Conservation (phyloP, 345 rosid species). For the Eutrema yunnanense region DNA sequence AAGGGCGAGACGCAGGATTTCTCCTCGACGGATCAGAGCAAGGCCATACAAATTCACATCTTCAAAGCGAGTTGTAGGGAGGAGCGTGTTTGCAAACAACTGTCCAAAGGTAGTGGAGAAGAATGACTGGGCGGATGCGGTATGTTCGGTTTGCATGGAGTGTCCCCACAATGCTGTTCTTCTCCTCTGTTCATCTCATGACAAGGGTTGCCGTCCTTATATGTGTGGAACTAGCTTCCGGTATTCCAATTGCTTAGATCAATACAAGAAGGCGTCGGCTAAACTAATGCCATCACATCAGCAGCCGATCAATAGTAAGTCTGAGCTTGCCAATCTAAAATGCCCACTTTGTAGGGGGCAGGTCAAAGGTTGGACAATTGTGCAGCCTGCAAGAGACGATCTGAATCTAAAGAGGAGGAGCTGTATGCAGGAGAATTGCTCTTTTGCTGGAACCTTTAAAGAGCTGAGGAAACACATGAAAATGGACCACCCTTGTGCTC, state of each 20-base stretch:
- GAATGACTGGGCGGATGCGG: background rate
- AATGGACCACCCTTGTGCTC: slow-evolving; percentile 7
- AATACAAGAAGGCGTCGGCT: slow-evolving; percentile 7
- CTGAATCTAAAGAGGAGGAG: slow-evolving; percentile 19
- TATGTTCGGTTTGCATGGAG: slow-evolving; percentile 9
- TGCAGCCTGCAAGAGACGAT: slow-evolving; percentile 12
- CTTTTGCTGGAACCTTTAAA: slow-evolving; percentile 4
- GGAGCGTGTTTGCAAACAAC: background rate
- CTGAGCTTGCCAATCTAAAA: slow-evolving; percentile 4
- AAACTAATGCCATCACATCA: background rate
- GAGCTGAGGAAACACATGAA: slow-evolving; percentile 18
- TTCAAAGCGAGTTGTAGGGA: background rate
- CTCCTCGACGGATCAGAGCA: slow-evolving; percentile 12
- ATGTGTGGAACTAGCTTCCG: slow-evolving; percentile 18
- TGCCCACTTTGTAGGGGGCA: slow-evolving; percentile 19
- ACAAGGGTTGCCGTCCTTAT: slow-evolving; percentile 16
- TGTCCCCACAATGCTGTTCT: slow-evolving; percentile 17
- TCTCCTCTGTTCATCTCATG: slow-evolving; percentile 18
- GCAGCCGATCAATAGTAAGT: background rate
- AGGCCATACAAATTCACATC: slow-evolving; percentile 7
- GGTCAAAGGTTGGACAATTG: slow-evolving; percentile 15
- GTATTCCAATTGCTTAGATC: slow-evolving; percentile 15
- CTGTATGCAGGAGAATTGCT: slow-evolving; percentile 16
- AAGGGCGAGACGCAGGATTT: background rate
- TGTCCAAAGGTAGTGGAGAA: slow-evolving; percentile 1